phyloP scores from a whole-genome alignment of 495 filamentous ascomycete species.

The Sordaria brevicollis region DNA sequence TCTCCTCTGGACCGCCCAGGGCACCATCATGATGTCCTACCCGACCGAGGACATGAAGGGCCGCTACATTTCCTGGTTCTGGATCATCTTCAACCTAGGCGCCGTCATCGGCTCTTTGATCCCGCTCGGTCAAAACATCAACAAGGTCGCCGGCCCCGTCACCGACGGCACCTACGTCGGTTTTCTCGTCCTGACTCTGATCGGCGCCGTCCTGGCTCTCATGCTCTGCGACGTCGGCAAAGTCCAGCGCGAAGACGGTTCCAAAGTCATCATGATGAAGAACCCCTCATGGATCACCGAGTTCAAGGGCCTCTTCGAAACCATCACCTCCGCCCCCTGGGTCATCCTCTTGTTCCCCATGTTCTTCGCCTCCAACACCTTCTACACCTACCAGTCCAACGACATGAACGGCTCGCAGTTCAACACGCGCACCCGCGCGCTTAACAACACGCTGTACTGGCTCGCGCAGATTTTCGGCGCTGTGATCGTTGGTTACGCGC shows the following conservation, averaged over 20 bases:
- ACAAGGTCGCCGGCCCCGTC: constrained; percentile 49
- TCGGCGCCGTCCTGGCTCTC: constrained; percentile 63
- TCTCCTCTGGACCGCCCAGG: constrained; percentile 84
- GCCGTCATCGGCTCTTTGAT: constrained; percentile 84
- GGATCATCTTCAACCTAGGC: constrained; percentile 92
- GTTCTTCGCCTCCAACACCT: constrained; percentile 74
- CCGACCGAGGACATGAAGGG: constrained; percentile 75
- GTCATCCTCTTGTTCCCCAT: constrained; percentile 80
- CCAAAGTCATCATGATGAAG: constrained; percentile 71
- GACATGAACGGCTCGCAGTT: constrained; percentile 61
- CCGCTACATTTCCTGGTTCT: constrained; percentile 82
- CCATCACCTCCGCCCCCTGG: constrained; percentile 60
- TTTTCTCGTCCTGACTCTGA: constrained; percentile 77
- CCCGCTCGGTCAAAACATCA: constrained; percentile 70
- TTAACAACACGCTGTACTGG: constrained; percentile 86
- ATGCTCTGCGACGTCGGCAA: constrained; percentile 65
- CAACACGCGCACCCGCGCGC: constrained; percentile 67
- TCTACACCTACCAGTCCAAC: constrained; percentile 64
- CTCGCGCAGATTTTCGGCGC: constrained; percentile 80
- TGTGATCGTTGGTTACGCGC: constrained; percentile 60
- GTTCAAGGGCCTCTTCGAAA: constrained; percentile 67
- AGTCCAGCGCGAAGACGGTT: constrained; percentile 71
- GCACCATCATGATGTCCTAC: constrained; percentile 93
- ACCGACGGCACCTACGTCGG: constrained; percentile 82
- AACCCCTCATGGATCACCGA: constrained; percentile 75